Evolutionary conservation across 139 green algal genomes (phyloP).

Genomic region (Desmodesmus armatus): DNA sequence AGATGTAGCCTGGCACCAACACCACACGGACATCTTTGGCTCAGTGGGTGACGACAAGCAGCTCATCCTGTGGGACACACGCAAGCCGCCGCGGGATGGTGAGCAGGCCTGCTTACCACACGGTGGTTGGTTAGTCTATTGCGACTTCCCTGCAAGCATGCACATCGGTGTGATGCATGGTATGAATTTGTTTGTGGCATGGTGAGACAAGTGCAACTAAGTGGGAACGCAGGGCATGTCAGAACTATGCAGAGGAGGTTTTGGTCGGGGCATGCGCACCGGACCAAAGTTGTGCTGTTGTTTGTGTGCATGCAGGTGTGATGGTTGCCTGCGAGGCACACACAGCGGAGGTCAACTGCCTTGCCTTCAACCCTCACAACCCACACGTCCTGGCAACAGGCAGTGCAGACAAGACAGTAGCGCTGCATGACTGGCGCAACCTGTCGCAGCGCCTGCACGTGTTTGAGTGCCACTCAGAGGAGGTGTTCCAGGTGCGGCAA

Average conservation of each 20-base stretch:
- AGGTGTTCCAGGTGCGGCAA: constrained; percentile 97
- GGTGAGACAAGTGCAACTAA: too few relatives aligned
- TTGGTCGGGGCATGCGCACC: too few relatives aligned
- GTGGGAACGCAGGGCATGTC: too few relatives aligned
- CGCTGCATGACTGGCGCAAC: constrained; percentile 96
- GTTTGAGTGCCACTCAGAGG: constrained; percentile 94
- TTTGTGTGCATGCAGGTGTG: constrained; percentile 60
- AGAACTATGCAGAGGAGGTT: too few relatives aligned
- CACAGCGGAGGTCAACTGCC: constrained; percentile 96
- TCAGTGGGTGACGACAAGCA: constrained; percentile 97
- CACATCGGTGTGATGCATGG: too few relatives aligned
- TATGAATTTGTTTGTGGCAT: too few relatives aligned
- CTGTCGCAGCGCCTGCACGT: constrained; percentile 90
- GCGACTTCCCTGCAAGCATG: too few relatives aligned
- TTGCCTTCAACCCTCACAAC: constrained; percentile 99
- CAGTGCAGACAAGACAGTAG: constrained; percentile 95
- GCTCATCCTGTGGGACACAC: constrained; percentile 96
- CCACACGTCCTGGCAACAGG: constrained; percentile 96
- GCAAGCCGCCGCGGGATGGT: constrained; percentile 67
- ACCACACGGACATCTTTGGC: constrained; percentile 94
- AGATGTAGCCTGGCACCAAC: constrained; percentile 98
- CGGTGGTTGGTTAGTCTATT: background rate
- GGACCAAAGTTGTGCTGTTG: too few relatives aligned
- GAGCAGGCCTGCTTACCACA: background rate
- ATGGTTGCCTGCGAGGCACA: constrained; percentile 83